Percentiles rank a stretch among this genome's conserved stretches.
phyloP scores from a whole-genome alignment of 768 basidiomycete genomes.

The Podaxis sp. region DNA sequence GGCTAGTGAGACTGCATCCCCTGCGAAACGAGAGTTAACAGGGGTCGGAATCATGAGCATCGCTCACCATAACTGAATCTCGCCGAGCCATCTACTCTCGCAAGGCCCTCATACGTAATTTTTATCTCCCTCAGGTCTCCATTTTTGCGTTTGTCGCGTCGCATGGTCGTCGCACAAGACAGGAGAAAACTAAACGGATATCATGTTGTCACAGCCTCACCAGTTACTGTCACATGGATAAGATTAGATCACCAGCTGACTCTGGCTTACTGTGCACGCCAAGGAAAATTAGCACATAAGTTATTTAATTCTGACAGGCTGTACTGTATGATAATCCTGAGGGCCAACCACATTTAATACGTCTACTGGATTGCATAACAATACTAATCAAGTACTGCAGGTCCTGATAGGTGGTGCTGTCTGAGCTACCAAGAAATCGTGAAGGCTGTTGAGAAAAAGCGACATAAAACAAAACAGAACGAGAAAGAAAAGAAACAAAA shows the following conservation, averaged over 20 bases:
- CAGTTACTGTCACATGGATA: not conserved
- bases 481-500: not conserved
- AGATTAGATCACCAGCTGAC: not conserved
- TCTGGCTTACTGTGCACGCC: too few species aligned
- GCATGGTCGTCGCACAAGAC: conserved; percentile 14
- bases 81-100: conserved; percentile 78
- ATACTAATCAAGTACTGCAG: not conserved
- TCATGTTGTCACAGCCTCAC: not conserved
- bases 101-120: conserved; percentile 58
- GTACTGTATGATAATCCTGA: too few species aligned
- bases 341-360: too few species aligned
- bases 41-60: conserved; percentile 7
- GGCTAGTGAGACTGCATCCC: conserved; percentile 50
- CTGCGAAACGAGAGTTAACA: conserved; percentile 22
- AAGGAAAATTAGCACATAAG: too few species aligned
- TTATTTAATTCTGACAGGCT: too few species aligned
- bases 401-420: too few species aligned
- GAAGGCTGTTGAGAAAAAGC: not conserved
- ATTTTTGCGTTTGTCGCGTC: conserved; percentile 36
- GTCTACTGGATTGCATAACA: not conserved
- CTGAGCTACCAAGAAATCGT: not conserved
- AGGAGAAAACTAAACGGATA: not conserved
- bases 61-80: conserved; percentile 62
- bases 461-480: not conserved
- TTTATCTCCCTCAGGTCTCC: conserved; percentile 35